Evolutionary conservation across 768 basidiomycete species (phyloP).

Genomic region (Auricularia cornea): DNA sequence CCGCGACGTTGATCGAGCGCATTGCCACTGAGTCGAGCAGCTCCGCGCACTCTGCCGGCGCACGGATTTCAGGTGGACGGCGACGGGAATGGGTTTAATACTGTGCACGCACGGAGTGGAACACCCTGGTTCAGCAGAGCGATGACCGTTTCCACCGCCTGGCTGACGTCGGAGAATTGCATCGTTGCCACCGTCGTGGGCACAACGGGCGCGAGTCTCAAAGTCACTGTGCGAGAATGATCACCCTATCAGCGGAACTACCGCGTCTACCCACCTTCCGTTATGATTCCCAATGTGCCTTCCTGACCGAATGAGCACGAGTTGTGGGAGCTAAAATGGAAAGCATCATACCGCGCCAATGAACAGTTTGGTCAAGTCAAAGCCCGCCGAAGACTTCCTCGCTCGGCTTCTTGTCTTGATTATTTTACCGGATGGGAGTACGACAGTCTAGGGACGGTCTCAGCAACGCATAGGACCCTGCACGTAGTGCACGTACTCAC

Average conservation of each 20-base stretch:
- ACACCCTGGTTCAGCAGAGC: not conserved
- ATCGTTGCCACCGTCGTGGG: conserved; percentile 64
- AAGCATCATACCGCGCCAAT: conserved; percentile 61
- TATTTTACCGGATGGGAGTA: conserved; percentile 80
- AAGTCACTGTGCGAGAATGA: conserved; percentile 43
- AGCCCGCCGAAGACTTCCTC: conserved; percentile 82
- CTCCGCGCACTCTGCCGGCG: not conserved
- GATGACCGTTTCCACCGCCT: not conserved
- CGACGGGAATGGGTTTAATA: too few relatives aligned
- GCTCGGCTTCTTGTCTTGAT: conserved; percentile 79
- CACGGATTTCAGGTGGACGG: too few relatives aligned
- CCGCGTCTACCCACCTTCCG: conserved; percentile 47
- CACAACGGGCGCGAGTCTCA: conserved; percentile 71
- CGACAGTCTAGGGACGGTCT: conserved; percentile 56
- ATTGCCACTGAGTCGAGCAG: not conserved
- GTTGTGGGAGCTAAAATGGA: not conserved
- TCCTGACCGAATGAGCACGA: conserved; percentile 15
- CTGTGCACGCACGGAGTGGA: not conserved
- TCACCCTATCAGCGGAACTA: not conserved
- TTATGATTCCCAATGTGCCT: conserved; percentile 78
- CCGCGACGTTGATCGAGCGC: not conserved
- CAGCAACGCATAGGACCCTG: not conserved
- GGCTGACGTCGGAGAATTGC: not conserved
- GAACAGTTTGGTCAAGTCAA: conserved; percentile 77
- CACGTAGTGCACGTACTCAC: conserved; percentile 30